Evolutionary conservation across 1,284 basidiomycete genomes (phyloP).

Genomic region (Trichosporon inkin): DNA sequence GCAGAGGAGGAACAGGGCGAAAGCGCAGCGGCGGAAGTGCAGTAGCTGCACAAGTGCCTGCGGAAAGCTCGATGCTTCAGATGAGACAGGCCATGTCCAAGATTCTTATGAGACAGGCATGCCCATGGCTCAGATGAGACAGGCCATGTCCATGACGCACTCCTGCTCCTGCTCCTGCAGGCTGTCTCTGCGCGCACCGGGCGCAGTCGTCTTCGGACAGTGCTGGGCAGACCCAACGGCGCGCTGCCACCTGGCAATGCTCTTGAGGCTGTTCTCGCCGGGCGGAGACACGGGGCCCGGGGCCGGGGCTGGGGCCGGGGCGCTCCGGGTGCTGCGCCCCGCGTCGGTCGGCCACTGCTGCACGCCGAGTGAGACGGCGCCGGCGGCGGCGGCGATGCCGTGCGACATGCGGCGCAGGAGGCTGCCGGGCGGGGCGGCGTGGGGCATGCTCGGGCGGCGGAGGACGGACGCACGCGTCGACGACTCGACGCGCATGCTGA

Average conservation of each 20-base stretch:
- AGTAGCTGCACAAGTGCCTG: no score
- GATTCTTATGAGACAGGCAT: no score
- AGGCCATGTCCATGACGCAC: constrained; percentile 7
- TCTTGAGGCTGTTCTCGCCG: neutral
- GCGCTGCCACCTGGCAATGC: neutral
- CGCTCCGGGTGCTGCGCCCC: neutral
- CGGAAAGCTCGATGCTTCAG: neutral
- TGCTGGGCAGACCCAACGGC: neutral
- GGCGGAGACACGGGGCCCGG: neutral
- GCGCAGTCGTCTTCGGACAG: neutral
- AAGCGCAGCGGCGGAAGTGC: no score
- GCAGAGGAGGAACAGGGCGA: no score
- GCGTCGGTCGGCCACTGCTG: constrained; percentile 2
- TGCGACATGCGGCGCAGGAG: neutral
- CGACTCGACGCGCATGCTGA: neutral
- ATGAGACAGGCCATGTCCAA: constrained; percentile 2
- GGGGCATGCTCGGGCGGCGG: neutral
- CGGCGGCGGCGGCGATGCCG: neutral
- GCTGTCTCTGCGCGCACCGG: neutral
- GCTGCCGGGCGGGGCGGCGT: neutral
- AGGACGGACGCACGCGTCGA: neutral
- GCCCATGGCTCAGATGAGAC: neutral
- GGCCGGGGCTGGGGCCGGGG: neutral
- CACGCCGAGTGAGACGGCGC: neutral
- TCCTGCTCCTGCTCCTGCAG: neutral